These are phyloP conservation scores for Cucumis melo DNA, from an alignment of 306 rosid species.

Conservation along the genomic window DNA sequence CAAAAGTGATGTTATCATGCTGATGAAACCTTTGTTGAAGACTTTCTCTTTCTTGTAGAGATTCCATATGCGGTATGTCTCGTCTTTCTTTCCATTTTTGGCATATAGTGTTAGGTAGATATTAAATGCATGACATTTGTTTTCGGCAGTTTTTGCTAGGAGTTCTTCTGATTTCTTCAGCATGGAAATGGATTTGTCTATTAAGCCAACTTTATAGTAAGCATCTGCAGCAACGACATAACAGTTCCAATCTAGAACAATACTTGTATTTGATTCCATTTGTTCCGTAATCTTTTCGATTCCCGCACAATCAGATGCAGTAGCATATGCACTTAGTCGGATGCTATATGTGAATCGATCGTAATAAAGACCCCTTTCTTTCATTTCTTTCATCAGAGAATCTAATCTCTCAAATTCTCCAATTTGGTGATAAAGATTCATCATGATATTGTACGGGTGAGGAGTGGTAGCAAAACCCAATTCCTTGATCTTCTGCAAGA, in stretches of 20 bases:
- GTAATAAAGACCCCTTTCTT: background rate
- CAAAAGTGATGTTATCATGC: constrained; percentile 1
- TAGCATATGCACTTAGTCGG: background rate
- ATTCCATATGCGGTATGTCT: background rate
- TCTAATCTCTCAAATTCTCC: constrained; percentile 3
- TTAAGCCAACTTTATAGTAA: background rate
- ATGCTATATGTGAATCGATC: background rate
- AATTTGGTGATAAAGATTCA: background rate
- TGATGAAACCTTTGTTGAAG: background rate
- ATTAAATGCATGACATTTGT: background rate
- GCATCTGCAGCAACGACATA: background rate
- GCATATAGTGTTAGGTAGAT: background rate
- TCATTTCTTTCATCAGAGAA: background rate
- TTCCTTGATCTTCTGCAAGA: background rate
- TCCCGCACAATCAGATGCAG: background rate
- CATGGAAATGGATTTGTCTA: background rate
- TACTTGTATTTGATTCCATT: background rate
- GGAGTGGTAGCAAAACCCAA: background rate
- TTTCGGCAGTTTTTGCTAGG: background rate
- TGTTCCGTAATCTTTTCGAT: background rate
- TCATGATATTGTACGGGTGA: background rate
- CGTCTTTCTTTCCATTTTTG: background rate
- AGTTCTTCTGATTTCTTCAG: constrained; percentile 3
- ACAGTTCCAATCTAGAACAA: background rate
- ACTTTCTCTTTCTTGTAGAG: background rate